A percentile compares a stretch with the other conserved stretches of the same genome.
Conservation (phyloP, 148 eudicot genomes). For the Rhododendron mucronatum region DNA sequence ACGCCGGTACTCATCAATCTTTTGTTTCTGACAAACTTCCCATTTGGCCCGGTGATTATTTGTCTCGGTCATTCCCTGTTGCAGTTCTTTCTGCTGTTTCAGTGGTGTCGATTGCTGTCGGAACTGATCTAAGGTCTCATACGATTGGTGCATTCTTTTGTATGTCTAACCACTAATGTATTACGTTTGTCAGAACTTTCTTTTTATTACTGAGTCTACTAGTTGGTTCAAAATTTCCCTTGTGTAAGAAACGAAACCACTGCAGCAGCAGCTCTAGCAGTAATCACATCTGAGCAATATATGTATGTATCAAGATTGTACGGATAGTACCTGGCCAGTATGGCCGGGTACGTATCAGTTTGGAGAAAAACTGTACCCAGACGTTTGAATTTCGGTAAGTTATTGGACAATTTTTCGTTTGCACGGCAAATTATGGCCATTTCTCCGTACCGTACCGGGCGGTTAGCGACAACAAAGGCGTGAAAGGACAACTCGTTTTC, state of each 20-base stretch:
- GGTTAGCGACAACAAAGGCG: no score
- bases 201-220: not conserved
- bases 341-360: no score
- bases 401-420: no score
- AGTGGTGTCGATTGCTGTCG: not conserved
- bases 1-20: not conserved
- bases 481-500: no score
- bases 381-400: no score
- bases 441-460: no score
- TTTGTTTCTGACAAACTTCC: not conserved
- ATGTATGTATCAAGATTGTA: no score
- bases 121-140: not conserved
- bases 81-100: not conserved
- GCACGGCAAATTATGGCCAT: no score
- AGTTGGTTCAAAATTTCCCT: not conserved
- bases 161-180: conserved; percentile 9
- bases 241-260: not conserved
- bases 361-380: no score
- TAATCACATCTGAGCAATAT: not conserved
- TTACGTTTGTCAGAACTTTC: not conserved
- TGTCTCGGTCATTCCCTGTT: not conserved
- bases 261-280: not conserved
- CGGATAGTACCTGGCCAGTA: no score
- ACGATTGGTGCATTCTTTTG: conserved; percentile 14
- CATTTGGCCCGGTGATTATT: not conserved